Evolutionary conservation across 148 eudicot species (phyloP).

Genomic region (Polygonum aviculare): DNA sequence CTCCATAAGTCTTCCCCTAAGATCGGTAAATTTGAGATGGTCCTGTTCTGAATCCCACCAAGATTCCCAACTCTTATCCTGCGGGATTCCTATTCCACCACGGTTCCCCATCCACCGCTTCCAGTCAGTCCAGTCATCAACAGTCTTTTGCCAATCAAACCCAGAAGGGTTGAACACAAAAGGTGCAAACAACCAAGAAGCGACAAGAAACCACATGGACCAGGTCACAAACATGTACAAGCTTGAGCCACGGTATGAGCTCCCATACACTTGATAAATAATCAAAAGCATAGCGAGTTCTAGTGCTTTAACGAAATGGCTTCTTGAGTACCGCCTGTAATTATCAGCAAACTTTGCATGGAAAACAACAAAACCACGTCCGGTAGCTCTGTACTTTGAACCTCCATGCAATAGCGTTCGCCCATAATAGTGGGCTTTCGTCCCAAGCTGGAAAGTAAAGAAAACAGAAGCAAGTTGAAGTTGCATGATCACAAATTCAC

Average conservation of each 20-base stretch:
- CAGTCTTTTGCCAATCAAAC: conserved; percentile 98
- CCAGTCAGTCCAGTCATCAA: conserved; percentile 99
- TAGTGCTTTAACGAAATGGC: conserved; percentile 91
- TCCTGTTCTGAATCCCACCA: conserved; percentile 99
- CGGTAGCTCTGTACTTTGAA: conserved; percentile 94
- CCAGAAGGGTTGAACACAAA: conserved; percentile 96
- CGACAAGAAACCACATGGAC: conserved; percentile 97
- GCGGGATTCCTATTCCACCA: conserved; percentile 83
- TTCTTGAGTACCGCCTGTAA: conserved; percentile 82
- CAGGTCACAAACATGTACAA: conserved; percentile 75
- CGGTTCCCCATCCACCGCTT: conserved; percentile 98
- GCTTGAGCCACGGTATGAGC: conserved; percentile 59
- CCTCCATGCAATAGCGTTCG: conserved; percentile 92
- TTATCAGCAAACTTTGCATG: conserved; percentile 97
- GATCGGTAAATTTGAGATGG: conserved; percentile 68
- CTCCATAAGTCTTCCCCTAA: conserved; percentile 80
- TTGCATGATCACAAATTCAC: conserved; percentile 90
- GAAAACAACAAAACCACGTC: conserved; percentile 96
- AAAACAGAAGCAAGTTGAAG: conserved; percentile 95
- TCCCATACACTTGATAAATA: conserved; percentile 74
- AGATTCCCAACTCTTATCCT: conserved; percentile 93
- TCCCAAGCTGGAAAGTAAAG: conserved; percentile 96
- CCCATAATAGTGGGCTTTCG: conserved; percentile 94
- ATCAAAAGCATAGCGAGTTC: conserved; percentile 72
- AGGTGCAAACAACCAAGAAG: conserved; percentile 96